phyloP scores from a whole-genome alignment of 164 flowering plant genomes.

The Vitis rotundifolia region DNA sequence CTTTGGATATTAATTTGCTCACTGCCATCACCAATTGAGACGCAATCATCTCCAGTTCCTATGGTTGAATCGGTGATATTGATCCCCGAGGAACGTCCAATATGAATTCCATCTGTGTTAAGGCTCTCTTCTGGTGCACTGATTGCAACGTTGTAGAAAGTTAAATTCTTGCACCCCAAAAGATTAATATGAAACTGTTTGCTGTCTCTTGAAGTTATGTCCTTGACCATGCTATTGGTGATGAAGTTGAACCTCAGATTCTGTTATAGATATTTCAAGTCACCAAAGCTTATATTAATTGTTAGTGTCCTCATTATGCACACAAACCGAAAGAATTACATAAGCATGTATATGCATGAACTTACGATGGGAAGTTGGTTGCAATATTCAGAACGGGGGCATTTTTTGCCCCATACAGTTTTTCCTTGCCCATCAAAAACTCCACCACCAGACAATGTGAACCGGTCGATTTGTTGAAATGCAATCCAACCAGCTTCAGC shows the following conservation, averaged over 20 bases:
- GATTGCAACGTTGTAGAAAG: slow-evolving; percentile 14
- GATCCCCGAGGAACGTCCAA: slow-evolving; percentile 26
- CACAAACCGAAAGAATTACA: no score
- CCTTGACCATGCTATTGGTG: slow-evolving; percentile 18
- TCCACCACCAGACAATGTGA: slow-evolving; percentile 28
- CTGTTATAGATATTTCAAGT: slow-evolving; percentile 9
- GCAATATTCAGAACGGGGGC: slow-evolving; percentile 9
- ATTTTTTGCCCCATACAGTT: slow-evolving; percentile 19
- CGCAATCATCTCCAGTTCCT: slow-evolving; percentile 48
- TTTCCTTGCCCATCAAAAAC: slow-evolving; percentile 25
- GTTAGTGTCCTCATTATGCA: no score
- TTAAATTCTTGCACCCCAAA: slow-evolving; percentile 26
- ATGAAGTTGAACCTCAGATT: slow-evolving; percentile 31
- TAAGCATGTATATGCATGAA: no score
- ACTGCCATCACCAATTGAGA: slow-evolving; percentile 15
- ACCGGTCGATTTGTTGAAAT: slow-evolving; percentile 10
- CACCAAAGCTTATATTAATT: no score
- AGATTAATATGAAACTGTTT: slow-evolving; percentile 4
- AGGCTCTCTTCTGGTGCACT: slow-evolving; percentile 29
- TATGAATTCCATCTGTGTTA: slow-evolving; percentile 57
- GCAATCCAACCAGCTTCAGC: slow-evolving; percentile 18
- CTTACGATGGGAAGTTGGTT: slow-evolving; percentile 6
- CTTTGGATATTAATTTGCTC: neutral
- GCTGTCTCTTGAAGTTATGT: slow-evolving; percentile 32
- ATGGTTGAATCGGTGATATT: slow-evolving; percentile 19